Evolutionary conservation across 2,329 filamentous ascomycete species (phyloP).

Genomic region (Fusarium illudens): DNA sequence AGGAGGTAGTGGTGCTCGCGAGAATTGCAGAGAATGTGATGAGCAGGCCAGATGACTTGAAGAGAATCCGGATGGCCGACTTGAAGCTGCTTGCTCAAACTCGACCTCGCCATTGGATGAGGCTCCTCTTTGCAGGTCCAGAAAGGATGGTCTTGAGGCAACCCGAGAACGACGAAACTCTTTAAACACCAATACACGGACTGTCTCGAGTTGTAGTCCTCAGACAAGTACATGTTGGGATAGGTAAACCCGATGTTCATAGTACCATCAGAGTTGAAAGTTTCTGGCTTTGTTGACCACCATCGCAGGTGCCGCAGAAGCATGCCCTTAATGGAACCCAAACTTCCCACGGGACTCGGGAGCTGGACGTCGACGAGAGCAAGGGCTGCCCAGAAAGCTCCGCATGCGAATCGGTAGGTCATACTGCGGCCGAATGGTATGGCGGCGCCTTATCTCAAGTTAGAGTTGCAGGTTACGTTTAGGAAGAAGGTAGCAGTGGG

Average conservation of each 20-base stretch:
- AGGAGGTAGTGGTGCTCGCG: slow-evolving; percentile 19
- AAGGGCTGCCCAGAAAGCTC: slow-evolving; percentile 56
- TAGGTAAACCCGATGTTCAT: slow-evolving; percentile 54
- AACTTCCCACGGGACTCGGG: slow-evolving; percentile 45
- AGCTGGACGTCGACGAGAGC: slow-evolving; percentile 51
- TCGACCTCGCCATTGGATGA: slow-evolving; percentile 2
- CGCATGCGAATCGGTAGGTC: slow-evolving; percentile 59
- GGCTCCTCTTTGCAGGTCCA: slow-evolving; percentile 19
- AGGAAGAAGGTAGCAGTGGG: not conserved
- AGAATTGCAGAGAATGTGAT: slow-evolving; percentile 53
- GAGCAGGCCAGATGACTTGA: slow-evolving; percentile 36
- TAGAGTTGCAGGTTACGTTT: not conserved
- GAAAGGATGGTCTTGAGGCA: slow-evolving; percentile 42
- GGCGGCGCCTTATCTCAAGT: slow-evolving; percentile 50
- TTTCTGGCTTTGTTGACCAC: slow-evolving; percentile 51
- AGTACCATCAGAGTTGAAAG: slow-evolving; percentile 58
- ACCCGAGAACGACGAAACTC: slow-evolving; percentile 52
- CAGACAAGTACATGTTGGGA: slow-evolving; percentile 61
- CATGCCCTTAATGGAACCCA: slow-evolving; percentile 57
- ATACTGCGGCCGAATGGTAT: slow-evolving; percentile 60
- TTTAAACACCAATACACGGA: slow-evolving; percentile 64
- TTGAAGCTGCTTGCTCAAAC: not conserved
- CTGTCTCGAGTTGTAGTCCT: slow-evolving; percentile 65
- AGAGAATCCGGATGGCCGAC: not conserved
- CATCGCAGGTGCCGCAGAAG: slow-evolving; percentile 59